These are phyloP conservation scores for Anthracocystis panici-leucophaei DNA, from an alignment of 1,284 basidiomycete species.

Conservation along the genomic window DNA sequence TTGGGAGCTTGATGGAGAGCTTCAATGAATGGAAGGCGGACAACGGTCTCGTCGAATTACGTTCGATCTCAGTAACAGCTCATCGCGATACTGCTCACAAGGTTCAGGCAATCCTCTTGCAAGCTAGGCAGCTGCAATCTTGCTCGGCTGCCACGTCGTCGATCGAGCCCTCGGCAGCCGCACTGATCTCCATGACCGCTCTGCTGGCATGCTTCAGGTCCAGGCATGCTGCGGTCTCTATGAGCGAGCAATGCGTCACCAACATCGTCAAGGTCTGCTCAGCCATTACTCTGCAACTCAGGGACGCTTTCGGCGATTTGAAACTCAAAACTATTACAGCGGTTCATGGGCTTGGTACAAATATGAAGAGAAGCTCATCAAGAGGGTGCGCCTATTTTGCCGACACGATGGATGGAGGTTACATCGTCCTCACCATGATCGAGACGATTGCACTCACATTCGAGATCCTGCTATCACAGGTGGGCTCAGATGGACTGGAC, in stretches of 20 bases:
- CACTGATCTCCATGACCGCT: conserved; percentile 15
- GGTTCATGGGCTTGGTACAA: too few relatives aligned
- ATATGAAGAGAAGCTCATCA: background rate
- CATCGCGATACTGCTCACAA: background rate
- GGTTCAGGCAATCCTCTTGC: background rate
- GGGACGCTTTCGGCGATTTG: conserved; percentile 10
- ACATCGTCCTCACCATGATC: conserved; percentile 17
- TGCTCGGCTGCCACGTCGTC: background rate
- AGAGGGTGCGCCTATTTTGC: background rate
- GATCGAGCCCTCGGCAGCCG: background rate
- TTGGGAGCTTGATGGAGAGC: conserved; percentile 13
- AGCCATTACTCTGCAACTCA: conserved; percentile 20
- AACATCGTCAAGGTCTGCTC: conserved; percentile 23
- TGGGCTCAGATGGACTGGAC: background rate
- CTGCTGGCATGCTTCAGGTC: conserved; percentile 16
- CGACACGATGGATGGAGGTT: background rate
- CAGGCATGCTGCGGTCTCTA: background rate
- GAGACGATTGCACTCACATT: conserved; percentile 17
- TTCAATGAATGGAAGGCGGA: conserved; percentile 1
- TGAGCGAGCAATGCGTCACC: conserved; percentile 1
- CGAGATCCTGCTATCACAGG: background rate
- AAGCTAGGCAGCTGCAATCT: background rate
- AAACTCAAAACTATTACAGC: background rate
- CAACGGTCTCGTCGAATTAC: background rate
- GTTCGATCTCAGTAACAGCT: background rate